These are phyloP conservation scores for Fraxinus sp. DNA, from an alignment of 305 asterid genomes.

Conservation along the genomic window DNA sequence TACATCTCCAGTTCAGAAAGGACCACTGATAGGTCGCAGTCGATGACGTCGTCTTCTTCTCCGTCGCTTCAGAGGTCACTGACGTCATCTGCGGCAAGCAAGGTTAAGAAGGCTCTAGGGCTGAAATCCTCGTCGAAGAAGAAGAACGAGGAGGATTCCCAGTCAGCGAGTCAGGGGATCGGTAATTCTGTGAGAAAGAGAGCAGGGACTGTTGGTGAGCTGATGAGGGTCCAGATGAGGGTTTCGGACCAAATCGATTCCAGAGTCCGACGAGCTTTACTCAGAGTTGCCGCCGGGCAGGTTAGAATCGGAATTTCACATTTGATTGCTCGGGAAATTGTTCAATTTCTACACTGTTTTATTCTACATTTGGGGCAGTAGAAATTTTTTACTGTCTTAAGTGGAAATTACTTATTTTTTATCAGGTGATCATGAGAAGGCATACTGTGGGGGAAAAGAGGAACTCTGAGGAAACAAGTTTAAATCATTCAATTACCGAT, in stretches of 20 bases:
- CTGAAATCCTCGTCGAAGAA: constrained; percentile 43
- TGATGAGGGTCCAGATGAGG: constrained; percentile 83
- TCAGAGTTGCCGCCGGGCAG: constrained; percentile 89
- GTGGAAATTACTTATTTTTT: neutral
- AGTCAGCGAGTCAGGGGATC: constrained; percentile 22
- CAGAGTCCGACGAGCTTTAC: constrained; percentile 66
- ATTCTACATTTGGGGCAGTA: neutral
- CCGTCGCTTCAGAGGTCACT: constrained; percentile 43
- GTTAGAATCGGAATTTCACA: constrained; percentile 29
- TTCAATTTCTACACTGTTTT: neutral
- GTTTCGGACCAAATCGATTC: constrained; percentile 78
- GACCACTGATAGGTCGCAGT: constrained; percentile 34
- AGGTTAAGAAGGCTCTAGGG: constrained; percentile 75
- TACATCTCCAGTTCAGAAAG: constrained; percentile 52
- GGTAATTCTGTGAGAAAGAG: constrained; percentile 29
- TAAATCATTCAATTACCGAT: neutral
- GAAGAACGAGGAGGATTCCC: constrained; percentile 32
- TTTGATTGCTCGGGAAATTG: neutral
- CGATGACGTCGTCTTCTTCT: constrained; percentile 31
- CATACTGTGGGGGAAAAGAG: neutral
- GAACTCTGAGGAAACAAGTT: neutral
- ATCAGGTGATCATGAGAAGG: neutral
- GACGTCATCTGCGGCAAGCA: constrained; percentile 48
- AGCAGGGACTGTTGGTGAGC: constrained; percentile 50
- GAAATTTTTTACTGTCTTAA: neutral